Evolutionary conservation across 2,329 filamentous ascomycete species (phyloP).

Genomic region (Elsinoe necatrix): DNA sequence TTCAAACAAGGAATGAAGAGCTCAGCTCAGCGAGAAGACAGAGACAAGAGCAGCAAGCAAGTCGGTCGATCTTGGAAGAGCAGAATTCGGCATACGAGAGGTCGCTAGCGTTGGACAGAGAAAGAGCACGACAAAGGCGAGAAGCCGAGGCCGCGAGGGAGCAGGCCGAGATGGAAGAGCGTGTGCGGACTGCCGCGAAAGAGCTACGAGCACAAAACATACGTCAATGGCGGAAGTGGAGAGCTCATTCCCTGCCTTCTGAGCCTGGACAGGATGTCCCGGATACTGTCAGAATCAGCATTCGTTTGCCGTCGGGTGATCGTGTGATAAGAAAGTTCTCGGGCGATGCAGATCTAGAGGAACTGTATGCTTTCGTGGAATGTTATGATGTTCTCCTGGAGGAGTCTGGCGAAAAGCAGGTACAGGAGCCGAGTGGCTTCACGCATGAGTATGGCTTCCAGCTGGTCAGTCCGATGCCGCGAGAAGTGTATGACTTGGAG

Average conservation of each 20-base stretch:
- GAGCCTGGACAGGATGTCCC: conserved; percentile 60
- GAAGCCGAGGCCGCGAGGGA: conserved; percentile 63
- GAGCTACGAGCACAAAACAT: conserved; percentile 48
- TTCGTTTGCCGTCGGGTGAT: conserved; percentile 57
- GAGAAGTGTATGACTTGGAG: conserved; percentile 67
- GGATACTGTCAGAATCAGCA: conserved; percentile 62
- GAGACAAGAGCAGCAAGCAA: conserved; percentile 68
- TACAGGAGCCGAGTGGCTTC: conserved; percentile 56
- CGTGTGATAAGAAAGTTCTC: conserved; percentile 70
- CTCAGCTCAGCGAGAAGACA: conserved; percentile 67
- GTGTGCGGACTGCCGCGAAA: conserved; percentile 54
- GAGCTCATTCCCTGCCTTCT: conserved; percentile 54
- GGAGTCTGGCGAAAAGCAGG: conserved; percentile 32
- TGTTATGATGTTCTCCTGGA: conserved; percentile 62
- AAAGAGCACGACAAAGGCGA: conserved; percentile 65
- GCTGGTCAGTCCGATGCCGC: conserved; percentile 76
- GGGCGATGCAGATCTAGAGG: conserved; percentile 64
- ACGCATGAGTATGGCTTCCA: conserved; percentile 77
- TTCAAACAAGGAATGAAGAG: conserved; percentile 67
- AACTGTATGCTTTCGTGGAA: conserved; percentile 93
- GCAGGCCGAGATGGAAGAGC: conserved; percentile 57
- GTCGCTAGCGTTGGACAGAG: conserved; percentile 77
- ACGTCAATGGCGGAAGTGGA: conserved; percentile 72
- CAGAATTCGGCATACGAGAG: conserved; percentile 93
- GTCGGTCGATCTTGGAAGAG: conserved; percentile 72